Evolutionary conservation across 306 rosid genomes (phyloP).

Genomic region (Trichosanthes cucumerina): DNA sequence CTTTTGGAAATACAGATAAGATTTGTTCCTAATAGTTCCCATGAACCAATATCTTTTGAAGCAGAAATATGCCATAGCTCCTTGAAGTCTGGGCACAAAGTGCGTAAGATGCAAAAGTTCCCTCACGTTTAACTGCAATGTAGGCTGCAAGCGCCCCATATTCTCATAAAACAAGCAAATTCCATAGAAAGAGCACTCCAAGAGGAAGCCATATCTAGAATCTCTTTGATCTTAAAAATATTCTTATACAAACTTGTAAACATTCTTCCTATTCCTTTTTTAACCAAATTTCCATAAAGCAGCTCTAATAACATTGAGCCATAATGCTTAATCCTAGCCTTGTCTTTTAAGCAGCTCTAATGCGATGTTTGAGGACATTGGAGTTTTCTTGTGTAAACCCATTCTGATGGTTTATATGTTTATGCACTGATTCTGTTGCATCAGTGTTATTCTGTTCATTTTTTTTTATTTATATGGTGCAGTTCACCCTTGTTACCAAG

Average conservation of each 20-base stretch:
- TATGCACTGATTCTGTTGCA: background rate
- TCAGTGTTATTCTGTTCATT: background rate
- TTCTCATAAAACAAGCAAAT: background rate
- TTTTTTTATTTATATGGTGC: background rate
- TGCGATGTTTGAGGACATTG: background rate
- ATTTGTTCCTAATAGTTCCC: background rate
- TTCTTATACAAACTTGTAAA: background rate
- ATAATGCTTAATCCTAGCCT: background rate
- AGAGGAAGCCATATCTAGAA: background rate
- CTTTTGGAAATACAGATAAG: background rate
- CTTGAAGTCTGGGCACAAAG: background rate
- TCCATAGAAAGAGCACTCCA: background rate
- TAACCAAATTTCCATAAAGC: background rate
- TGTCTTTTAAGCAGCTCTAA: background rate
- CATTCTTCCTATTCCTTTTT: background rate
- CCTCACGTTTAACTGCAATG: background rate
- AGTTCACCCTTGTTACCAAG: background rate
- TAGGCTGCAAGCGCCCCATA: background rate
- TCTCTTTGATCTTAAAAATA: background rate
- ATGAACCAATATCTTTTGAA: background rate
- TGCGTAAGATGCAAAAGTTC: background rate
- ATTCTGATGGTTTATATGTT: background rate
- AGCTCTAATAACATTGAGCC: background rate
- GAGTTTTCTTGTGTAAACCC: background rate
- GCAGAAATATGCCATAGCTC: background rate